These are phyloP conservation scores for Dothiorella sarmentorum DNA, from an alignment of 2,329 filamentous ascomycete species.

Conservation along the genomic window DNA sequence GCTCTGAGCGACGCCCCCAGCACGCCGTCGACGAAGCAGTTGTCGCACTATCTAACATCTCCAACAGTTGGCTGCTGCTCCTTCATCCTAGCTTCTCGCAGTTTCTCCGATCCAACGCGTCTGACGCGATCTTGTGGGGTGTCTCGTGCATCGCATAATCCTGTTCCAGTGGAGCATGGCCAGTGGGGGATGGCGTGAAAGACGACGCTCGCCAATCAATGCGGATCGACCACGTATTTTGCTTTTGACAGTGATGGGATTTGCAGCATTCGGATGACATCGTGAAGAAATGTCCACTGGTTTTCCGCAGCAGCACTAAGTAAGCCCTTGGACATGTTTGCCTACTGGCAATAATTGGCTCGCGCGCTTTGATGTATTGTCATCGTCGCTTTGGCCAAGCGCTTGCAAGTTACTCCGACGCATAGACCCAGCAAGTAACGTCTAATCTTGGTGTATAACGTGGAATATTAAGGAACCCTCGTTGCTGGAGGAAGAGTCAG, in stretches of 20 bases:
- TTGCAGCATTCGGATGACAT: too few species aligned
- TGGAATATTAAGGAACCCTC: not conserved
- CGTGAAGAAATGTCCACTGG: too few species aligned
- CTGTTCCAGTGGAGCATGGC: not conserved
- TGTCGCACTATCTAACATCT: not conserved
- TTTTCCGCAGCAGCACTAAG: too few species aligned
- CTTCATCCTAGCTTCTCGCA: not conserved
- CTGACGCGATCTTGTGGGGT: not conserved
- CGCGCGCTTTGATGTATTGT: too few species aligned
- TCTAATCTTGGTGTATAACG: not conserved
- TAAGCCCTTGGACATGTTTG: too few species aligned
- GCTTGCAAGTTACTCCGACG: not conserved
- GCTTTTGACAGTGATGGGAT: too few species aligned
- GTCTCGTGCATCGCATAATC: not conserved
- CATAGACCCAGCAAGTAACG: not conserved
- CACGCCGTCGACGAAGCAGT: not conserved
- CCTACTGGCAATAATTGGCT: too few species aligned
- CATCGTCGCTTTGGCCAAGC: too few species aligned
- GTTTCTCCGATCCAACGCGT: not conserved
- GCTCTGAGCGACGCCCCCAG: not conserved
- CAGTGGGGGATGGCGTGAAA: not conserved
- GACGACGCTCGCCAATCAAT: not conserved
- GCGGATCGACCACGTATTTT: too few species aligned
- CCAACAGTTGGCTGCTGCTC: not conserved
- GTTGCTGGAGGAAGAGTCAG: not conserved